A percentile compares a stretch with the other conserved stretches of the same genome.
phyloP scores from a whole-genome alignment of 2,329 filamentous ascomycete genomes.

The Penicillium expansum region DNA sequence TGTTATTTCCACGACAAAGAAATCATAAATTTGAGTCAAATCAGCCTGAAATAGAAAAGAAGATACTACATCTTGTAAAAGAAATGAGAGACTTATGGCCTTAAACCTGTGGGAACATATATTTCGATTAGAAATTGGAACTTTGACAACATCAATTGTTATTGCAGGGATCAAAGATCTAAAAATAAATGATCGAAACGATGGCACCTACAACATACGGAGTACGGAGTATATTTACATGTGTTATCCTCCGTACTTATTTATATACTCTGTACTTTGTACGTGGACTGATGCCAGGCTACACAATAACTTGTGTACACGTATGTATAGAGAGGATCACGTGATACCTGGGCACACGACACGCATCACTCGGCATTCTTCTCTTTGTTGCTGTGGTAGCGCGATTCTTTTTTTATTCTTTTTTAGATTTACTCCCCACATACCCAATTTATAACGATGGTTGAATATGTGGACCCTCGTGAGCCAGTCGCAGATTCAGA shows the following conservation, averaged over 20 bases:
- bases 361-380: background rate
- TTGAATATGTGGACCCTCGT: constrained; percentile 2
- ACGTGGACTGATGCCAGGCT: background rate
- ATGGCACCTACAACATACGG: no score
- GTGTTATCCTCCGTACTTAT: no score
- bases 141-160: background rate
- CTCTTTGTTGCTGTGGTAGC: constrained; percentile 2
- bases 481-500: constrained; percentile 3
- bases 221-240: no score
- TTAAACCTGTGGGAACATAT: background rate
- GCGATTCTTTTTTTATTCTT: background rate
- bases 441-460: constrained; percentile 10
- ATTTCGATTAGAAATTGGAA: background rate
- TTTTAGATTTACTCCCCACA: background rate
- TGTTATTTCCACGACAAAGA: background rate
- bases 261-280: no score
- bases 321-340: background rate
- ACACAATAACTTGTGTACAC: background rate
- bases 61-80: background rate
- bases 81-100: no score
- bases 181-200: background rate
- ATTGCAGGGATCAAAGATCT: background rate
- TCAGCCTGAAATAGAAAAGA: background rate
- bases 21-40: background rate
- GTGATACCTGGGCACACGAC: background rate